Evolutionary conservation across 495 filamentous ascomycete genomes (phyloP), one percentile per base, ranked within the genome.

Genomic region (Friedmanniomyces simplex): DNA sequence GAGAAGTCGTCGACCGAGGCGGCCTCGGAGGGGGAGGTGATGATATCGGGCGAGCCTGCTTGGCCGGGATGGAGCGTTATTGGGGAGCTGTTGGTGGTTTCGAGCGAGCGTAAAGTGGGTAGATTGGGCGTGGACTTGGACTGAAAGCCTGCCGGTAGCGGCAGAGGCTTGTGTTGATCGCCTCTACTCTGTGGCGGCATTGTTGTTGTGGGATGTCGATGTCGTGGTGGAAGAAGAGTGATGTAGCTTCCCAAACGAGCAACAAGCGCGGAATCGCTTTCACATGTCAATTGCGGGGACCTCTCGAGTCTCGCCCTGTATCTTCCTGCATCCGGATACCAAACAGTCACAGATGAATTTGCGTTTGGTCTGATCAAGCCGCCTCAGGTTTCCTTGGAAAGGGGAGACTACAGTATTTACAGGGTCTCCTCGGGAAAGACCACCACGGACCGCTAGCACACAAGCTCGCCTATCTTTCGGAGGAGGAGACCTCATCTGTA

Each of bases 71-170:
- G 47, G 52, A 52, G 14, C 16, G 47, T n/a, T 43, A 13, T 25
- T 3, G 20, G 24, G 21, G 21, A 12, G 13, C 37, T 22, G 52
- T 49, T 28, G 11, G 46, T 21, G 1, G 48, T 26, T 22, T 58
- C 20, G 1, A 68, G 61, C 2, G 68, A 63, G 26, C 62, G 55
- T 18, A 69, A 54, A 1, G 69, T 72, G 5, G 69, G 68, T 0
- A 72, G 63, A 55, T 71, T 72, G 0, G 71, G 71, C 2, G 71
- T 72, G 5, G 71, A 73, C 54, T 68, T 67, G 43, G 69, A 70
- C 45, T 69, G 68, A 45, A 70, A 63, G 42, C 67, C 67, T 28
- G 59, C 20, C 37, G 67, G 70, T 1, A 63, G 47, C 5, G 56
- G 57, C 50, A 42, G 39, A 2, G 55, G 56, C 47, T 56, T 63